These are phyloP conservation scores for Atalantia buxifolia DNA, from an alignment of 345 rosid species.

Conservation along the genomic window DNA sequence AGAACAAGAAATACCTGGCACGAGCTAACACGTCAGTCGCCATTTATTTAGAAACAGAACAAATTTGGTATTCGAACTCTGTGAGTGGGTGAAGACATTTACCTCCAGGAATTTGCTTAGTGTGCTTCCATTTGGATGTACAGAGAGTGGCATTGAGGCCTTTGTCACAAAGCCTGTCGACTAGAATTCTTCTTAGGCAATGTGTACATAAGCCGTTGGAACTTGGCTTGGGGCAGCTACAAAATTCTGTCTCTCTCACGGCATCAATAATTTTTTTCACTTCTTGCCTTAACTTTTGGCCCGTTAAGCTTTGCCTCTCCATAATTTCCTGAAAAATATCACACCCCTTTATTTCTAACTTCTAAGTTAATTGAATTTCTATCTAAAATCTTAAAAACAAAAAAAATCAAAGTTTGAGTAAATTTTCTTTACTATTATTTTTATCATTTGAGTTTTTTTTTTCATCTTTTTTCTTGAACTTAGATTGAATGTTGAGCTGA, in stretches of 20 bases:
- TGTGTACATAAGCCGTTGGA: conserved; percentile 21
- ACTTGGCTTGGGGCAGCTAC: conserved; percentile 27
- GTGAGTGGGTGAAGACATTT: background rate
- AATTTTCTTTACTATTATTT: no score
- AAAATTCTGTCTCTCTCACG: conserved; percentile 22
- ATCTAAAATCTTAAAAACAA: no score
- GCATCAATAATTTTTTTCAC: conserved; percentile 19
- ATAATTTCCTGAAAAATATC: conserved; percentile 30
- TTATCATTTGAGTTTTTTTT: no score
- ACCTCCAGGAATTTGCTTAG: conserved; percentile 45
- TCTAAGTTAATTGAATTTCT: background rate
- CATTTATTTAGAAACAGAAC: no score
- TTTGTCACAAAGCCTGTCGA: conserved; percentile 24
- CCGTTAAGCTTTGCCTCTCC: conserved; percentile 22
- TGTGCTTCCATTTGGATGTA: conserved; percentile 40
- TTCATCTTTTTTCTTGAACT: no score
- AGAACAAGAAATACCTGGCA: no score
- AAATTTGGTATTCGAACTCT: no score
- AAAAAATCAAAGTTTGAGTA: no score
- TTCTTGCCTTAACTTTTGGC: conserved; percentile 31
- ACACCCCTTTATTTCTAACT: background rate
- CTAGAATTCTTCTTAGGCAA: conserved; percentile 33
- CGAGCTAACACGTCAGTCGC: no score
- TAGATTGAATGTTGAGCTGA: no score
- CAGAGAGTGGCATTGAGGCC: conserved; percentile 35